phyloP scores from a whole-genome alignment of 179 eudicot species.

The Beta lomatogona region DNA sequence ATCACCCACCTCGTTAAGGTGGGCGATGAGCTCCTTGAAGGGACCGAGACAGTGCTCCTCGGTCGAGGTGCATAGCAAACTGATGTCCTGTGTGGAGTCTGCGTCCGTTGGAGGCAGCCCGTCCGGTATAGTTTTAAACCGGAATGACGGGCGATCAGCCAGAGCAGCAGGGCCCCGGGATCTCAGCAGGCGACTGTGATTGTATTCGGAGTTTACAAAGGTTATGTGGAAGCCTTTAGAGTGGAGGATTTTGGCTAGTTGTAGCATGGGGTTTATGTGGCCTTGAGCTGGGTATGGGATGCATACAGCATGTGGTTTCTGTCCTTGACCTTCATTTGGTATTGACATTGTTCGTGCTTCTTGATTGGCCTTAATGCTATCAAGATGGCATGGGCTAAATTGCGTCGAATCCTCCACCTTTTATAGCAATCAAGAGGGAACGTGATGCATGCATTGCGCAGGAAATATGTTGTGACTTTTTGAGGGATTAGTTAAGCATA shows the following conservation, averaged over 20 bases:
- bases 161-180: conserved; percentile 27
- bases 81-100: conserved; percentile 24
- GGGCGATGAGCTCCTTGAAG: conserved; percentile 19
- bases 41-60: conserved; percentile 4
- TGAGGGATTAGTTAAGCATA: too few species aligned
- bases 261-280: conserved; percentile 35
- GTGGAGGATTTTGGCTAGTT: conserved; percentile 36
- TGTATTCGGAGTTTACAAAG: conserved; percentile 36
- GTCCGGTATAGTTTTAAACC: conserved; percentile 36
- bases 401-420: too few species aligned
- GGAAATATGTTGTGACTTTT: too few species aligned
- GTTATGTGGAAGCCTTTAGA: conserved; percentile 38
- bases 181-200: conserved; percentile 26
- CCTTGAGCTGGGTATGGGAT: conserved; percentile 42
- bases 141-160: conserved; percentile 27
- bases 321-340: too few species aligned
- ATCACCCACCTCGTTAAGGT: conserved; percentile 22
- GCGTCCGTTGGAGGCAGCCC: conserved; percentile 27
- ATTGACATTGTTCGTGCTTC: too few species aligned
- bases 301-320: conserved; percentile 38
- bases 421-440: too few species aligned
- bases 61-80: conserved; percentile 3
- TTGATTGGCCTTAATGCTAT: too few species aligned
- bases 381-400: too few species aligned
- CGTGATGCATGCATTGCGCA: too few species aligned